phyloP scores from a whole-genome alignment of 2,329 filamentous ascomycete species.

The Cyphellophora attinorum region DNA sequence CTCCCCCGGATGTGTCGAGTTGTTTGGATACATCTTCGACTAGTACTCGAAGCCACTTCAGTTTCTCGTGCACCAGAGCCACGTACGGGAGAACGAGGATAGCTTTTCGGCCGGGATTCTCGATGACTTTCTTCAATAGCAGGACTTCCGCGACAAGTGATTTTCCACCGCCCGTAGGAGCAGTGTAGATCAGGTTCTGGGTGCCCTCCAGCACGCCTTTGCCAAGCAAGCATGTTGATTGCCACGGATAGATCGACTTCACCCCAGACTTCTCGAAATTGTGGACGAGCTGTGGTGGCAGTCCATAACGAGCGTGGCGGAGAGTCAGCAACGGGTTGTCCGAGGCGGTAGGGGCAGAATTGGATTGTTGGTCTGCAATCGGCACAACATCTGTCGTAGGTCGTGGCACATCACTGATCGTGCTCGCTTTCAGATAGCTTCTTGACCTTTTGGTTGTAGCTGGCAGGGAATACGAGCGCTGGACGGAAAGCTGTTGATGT shows the following conservation, averaged over 20 bases:
- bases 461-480: too few relatives aligned
- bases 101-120: slow-evolving; percentile 54
- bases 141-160: slow-evolving; percentile 64
- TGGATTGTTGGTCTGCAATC: too few relatives aligned
- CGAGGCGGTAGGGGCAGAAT: slow-evolving; percentile 24
- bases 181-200: slow-evolving; percentile 67
- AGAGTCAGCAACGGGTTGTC: slow-evolving; percentile 46
- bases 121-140: slow-evolving; percentile 62
- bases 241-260: slow-evolving; percentile 67
- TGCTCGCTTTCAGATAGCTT: too few relatives aligned
- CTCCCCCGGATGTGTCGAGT: slow-evolving; percentile 19
- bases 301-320: slow-evolving; percentile 52
- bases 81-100: slow-evolving; percentile 68
- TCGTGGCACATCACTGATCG: too few relatives aligned
- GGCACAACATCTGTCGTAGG: too few relatives aligned
- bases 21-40: slow-evolving; percentile 49
- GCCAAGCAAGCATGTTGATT: slow-evolving; percentile 62
- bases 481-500: too few relatives aligned
- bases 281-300: slow-evolving; percentile 50
- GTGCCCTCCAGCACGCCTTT: slow-evolving; percentile 56
- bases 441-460: too few relatives aligned
- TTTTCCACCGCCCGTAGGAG: slow-evolving; percentile 66
- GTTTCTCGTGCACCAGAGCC: slow-evolving; percentile 70
- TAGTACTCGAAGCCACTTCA: slow-evolving; percentile 60
- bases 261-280: slow-evolving; percentile 63